Evolutionary conservation across 2,329 filamentous ascomycete genomes (phyloP), one percentile per base, ranked within the genome.

Genomic region (Epichloe baconii): DNA sequence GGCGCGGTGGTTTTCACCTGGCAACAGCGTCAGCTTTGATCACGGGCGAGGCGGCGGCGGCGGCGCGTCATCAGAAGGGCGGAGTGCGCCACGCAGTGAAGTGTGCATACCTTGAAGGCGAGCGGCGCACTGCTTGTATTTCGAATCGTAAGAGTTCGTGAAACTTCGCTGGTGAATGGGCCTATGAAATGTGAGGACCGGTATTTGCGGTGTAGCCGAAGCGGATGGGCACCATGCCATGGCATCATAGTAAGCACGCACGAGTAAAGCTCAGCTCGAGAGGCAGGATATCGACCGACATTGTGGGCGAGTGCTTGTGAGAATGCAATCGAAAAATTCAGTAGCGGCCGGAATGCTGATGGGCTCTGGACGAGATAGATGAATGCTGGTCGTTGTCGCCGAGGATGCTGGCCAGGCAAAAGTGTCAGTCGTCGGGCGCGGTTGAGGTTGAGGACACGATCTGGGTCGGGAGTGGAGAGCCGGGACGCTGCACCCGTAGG

Each of bases 1-100:
- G 93, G 93, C 47, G 93, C 93, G 56, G 93, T 98, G 47, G 93
- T 98, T 82, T 98, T 98, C 70, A 98, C 93, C 89, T 95, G 61
- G 14, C 14, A 14, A 43, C 15, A 36, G 38, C 21, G 48, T 41
- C 31, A 31, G 38, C 37, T n/a, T 48, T 26, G 17, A 15, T 10
- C 17, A 38, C 38, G 34, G 17, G 31, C 17, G 26, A 26, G n/a
- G 10, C 19, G 15, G 35, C 36, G 44, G 26, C 11, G 17, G 34
- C 41, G 42, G n/a, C 26, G 35, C 14, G 34, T n/a, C 23, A 14
- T 36, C 23, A 11, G 19, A n/a, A 41, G 35, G 23, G 4, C 17
- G 34, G 19, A 38, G 31, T 44, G 47, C 43, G 47, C 43, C 5
- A 49, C 35, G 8, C 42, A 40, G n/a, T 43, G 26, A 43, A 51